Conservation (phyloP, 2,329 filamentous ascomycete species). For the Atkinsonella texensis region DNA sequence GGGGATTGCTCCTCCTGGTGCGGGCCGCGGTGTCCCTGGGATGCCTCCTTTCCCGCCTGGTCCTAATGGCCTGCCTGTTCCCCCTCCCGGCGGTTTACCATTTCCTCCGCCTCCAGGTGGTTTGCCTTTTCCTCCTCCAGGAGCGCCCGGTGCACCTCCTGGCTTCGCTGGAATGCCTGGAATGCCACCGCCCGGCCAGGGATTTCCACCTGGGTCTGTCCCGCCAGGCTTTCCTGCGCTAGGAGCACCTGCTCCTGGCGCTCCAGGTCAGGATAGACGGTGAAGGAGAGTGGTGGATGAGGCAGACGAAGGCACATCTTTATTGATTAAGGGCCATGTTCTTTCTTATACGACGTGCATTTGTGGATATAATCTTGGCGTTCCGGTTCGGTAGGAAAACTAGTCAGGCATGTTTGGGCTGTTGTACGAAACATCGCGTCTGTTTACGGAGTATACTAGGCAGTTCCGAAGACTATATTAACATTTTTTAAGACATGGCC, state of each 20-base stretch:
- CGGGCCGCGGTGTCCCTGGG: slow-evolving; percentile 34
- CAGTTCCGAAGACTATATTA: not conserved
- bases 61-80: slow-evolving; percentile 25
- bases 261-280: slow-evolving; percentile 28
- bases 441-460: not conserved
- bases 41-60: slow-evolving; percentile 33
- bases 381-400: slow-evolving; percentile 11
- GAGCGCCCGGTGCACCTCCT: slow-evolving; percentile 16
- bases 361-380: slow-evolving; percentile 19
- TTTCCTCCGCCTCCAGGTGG: slow-evolving; percentile 29
- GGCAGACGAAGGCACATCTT: not conserved
- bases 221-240: slow-evolving; percentile 14
- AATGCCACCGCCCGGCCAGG: slow-evolving; percentile 29
- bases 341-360: slow-evolving; percentile 13
- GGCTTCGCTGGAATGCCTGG: slow-evolving; percentile 23
- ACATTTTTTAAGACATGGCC: not conserved
- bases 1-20: slow-evolving; percentile 30
- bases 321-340: not conserved
- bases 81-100: slow-evolving; percentile 21
- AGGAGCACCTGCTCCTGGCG: slow-evolving; percentile 10
- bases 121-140: slow-evolving; percentile 28
- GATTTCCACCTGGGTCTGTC: slow-evolving; percentile 27
- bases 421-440: not conserved
- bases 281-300: slow-evolving; percentile 11
- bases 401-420: not conserved